Evolutionary conservation across 2,329 filamentous ascomycete species (phyloP).

Genomic region (Aspergillus viridinutans): DNA sequence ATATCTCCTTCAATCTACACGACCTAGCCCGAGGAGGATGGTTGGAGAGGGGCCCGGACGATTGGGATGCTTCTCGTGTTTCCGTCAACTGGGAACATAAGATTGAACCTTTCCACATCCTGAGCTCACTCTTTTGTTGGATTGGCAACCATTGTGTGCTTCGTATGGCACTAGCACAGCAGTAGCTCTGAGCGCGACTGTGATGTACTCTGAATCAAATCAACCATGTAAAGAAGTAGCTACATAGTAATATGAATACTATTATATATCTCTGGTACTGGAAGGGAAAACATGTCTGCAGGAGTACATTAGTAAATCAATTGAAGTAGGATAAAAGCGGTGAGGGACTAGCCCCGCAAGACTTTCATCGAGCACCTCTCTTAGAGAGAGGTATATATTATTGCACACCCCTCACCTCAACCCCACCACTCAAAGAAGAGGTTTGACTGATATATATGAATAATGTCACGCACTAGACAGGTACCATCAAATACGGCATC

Average conservation of each 20-base stretch:
- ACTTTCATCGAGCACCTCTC: too few relatives aligned
- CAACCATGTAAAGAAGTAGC: neutral
- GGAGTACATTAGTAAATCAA: neutral
- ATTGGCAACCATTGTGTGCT: neutral
- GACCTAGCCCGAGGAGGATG: neutral
- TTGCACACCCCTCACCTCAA: neutral
- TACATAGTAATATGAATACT: neutral
- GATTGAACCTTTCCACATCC: neutral
- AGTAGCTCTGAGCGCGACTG: neutral
- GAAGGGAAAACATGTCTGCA: neutral
- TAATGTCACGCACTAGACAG: constrained; percentile 40
- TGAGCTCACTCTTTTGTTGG: neutral
- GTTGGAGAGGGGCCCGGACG: neutral
- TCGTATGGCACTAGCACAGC: neutral
- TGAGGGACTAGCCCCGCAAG: neutral
- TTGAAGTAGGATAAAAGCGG: neutral
- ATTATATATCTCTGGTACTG: neutral
- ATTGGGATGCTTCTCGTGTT: neutral
- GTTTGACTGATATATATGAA: neutral
- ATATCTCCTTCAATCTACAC: neutral
- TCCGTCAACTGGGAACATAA: neutral
- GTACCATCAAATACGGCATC: constrained; percentile 21
- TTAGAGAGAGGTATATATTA: neutral
- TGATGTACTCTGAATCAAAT: neutral
- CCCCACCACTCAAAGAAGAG: neutral